Percentiles rank a stretch among this genome's conserved stretches.
phyloP scores from a whole-genome alignment of 768 basidiomycete genomes.

The Kwoniella heveanensis region DNA sequence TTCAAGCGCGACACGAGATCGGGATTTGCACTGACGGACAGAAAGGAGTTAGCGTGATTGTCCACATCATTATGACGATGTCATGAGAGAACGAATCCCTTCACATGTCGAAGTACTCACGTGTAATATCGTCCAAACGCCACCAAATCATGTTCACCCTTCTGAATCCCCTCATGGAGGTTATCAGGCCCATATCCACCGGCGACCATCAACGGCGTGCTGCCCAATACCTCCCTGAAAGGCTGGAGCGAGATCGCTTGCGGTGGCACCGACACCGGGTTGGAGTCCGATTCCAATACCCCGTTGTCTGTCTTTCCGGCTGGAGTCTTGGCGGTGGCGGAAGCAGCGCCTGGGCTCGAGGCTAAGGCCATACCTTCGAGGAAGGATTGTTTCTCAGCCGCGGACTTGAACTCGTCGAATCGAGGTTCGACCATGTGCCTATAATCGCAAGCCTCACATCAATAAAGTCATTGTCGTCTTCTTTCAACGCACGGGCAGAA shows the following conservation, averaged over 20 bases:
- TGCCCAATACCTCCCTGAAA: conserved; percentile 33
- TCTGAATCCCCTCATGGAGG: conserved; percentile 25
- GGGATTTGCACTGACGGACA: conserved; percentile 17
- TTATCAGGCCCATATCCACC: conserved; percentile 41
- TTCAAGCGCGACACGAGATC: conserved; percentile 22
- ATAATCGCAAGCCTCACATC: no score
- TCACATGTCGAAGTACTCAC: no score
- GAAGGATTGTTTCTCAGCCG: conserved; percentile 31
- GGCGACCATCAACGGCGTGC: conserved; percentile 43
- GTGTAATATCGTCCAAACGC: conserved; percentile 35
- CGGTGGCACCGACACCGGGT: no score
- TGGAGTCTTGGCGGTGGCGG: no score
- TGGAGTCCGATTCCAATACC: no score
- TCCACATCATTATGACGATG: no score
- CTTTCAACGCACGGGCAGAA: no score
- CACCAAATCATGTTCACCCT: conserved; percentile 38
- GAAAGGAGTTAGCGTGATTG: no score
- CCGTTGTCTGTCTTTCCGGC: no score
- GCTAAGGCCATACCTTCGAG: conserved; percentile 20
- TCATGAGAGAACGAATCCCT: no score
- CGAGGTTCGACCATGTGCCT: conserved; percentile 49
- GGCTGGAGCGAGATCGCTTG: conserved; percentile 35
- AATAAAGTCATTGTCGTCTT: no score
- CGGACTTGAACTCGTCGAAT: conserved; percentile 46
- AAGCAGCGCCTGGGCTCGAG: background rate